phyloP scores from a whole-genome alignment of 352 stramenopile genomes.

The Globisporangium acanthophoron region DNA sequence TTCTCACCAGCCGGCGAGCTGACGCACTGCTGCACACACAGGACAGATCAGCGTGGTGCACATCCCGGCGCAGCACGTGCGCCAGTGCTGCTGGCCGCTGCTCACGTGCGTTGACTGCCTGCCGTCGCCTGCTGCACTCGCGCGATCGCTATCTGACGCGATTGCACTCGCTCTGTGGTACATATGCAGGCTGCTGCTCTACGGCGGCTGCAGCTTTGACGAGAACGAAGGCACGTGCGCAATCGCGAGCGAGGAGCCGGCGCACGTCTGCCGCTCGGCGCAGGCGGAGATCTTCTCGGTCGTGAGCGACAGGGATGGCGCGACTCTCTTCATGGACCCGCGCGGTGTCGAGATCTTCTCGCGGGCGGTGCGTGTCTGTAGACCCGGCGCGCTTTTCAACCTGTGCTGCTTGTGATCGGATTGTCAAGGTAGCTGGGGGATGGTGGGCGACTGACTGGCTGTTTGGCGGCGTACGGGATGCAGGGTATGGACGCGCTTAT shows the following conservation, averaged over 20 bases:
- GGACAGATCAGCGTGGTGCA: conserved; percentile 77
- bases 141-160: background rate
- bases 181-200: conserved; percentile 62
- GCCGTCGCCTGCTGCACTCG: conserved; percentile 1
- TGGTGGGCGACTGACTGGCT: background rate
- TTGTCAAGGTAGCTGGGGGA: background rate
- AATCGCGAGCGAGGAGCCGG: conserved; percentile 15
- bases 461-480: background rate
- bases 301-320: conserved; percentile 65
- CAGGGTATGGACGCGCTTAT: conserved; percentile 65
- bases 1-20: background rate
- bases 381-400: background rate
- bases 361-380: conserved; percentile 35
- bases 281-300: conserved; percentile 86
- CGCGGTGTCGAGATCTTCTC: conserved; percentile 80
- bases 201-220: conserved; percentile 76
- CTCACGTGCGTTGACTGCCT: conserved; percentile 50
- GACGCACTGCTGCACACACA: conserved; percentile 14
- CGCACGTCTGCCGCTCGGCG: conserved; percentile 67
- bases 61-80: conserved; percentile 61
- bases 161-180: background rate
- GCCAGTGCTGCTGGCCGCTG: conserved; percentile 70
- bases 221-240: conserved; percentile 56
- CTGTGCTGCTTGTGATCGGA: background rate
- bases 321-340: conserved; percentile 82